Evolutionary conservation across 306 rosid species (phyloP).

Genomic region (Citrullus colocynthis): DNA sequence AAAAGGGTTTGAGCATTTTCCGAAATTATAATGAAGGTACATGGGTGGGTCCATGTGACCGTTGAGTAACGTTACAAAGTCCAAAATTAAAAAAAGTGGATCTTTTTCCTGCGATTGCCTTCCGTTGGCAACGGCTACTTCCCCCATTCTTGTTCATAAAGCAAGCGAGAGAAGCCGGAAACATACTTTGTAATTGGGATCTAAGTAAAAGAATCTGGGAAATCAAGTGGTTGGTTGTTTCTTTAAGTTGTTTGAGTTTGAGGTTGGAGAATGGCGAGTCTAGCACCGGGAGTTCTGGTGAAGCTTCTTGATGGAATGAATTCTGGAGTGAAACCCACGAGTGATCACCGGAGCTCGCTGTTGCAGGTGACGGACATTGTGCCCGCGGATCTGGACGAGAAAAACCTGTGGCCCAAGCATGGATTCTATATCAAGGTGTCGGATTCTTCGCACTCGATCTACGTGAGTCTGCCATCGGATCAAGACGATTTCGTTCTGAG

Average conservation of each 20-base stretch:
- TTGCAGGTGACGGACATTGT: constrained; percentile 84
- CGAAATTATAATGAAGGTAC: background rate
- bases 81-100: background rate
- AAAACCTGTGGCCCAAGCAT: constrained; percentile 56
- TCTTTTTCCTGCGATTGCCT: background rate
- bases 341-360: constrained; percentile 75
- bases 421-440: constrained; percentile 82
- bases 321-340: constrained; percentile 54
- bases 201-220: background rate
- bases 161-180: background rate
- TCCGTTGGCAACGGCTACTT: background rate
- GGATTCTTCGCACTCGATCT: constrained; percentile 77
- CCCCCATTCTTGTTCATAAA: background rate
- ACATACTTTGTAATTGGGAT: background rate
- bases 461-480: constrained; percentile 65
- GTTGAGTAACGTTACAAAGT: constrained; percentile 4
- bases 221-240: background rate
- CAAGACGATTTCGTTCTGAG: constrained; percentile 72
- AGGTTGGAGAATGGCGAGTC: constrained; percentile 41
- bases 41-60: background rate
- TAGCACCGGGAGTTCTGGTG: constrained; percentile 72
- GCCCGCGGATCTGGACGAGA: constrained; percentile 82
- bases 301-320: constrained; percentile 66
- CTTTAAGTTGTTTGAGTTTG: background rate
- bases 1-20: background rate